These are phyloP conservation scores for Hippophae rhamnoides DNA, from an alignment of 306 rosid genomes.

Conservation along the genomic window DNA sequence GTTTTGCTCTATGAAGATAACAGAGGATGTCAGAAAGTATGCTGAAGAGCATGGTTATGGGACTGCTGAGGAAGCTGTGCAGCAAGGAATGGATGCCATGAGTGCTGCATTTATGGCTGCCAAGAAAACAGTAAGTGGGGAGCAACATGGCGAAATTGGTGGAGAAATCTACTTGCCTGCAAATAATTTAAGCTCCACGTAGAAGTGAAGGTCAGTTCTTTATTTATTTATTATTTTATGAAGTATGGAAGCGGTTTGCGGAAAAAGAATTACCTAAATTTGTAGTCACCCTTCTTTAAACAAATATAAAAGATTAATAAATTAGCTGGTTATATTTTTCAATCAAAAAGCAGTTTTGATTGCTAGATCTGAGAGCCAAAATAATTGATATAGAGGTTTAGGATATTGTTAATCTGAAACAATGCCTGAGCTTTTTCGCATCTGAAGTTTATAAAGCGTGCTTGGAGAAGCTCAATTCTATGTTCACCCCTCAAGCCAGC, in stretches of 20 bases:
- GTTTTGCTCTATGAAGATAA: slow-evolving; percentile 98
- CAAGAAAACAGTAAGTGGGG: slow-evolving; percentile 85
- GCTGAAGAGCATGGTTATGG: slow-evolving; percentile 98
- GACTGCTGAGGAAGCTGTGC: slow-evolving; percentile 73
- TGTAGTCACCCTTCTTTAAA: too few species aligned
- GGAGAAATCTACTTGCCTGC: slow-evolving; percentile 98
- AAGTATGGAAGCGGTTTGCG: neutral
- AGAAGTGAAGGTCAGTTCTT: slow-evolving; percentile 44
- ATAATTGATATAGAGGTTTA: too few species aligned
- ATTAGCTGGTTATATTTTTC: too few species aligned
- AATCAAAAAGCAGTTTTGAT: too few species aligned
- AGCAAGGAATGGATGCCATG: slow-evolving; percentile 92
- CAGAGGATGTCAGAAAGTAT: slow-evolving; percentile 92
- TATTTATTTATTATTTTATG: neutral
- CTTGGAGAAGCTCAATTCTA: too few species aligned
- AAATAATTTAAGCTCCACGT: slow-evolving; percentile 42
- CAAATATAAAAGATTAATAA: too few species aligned
- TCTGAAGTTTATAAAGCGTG: too few species aligned
- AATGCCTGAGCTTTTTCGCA: too few species aligned
- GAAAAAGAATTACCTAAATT: too few species aligned
- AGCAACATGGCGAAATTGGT: slow-evolving; percentile 96
- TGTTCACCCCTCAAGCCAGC: too few species aligned
- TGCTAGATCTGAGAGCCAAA: too few species aligned
- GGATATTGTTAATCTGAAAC: too few species aligned
- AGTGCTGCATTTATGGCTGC: slow-evolving; percentile 91